A percentile compares a stretch with the other conserved stretches of the same genome.
These are phyloP conservation scores for Nidularia sp. DNA, from an alignment of 768 basidiomycete genomes.

Conservation along the genomic window DNA sequence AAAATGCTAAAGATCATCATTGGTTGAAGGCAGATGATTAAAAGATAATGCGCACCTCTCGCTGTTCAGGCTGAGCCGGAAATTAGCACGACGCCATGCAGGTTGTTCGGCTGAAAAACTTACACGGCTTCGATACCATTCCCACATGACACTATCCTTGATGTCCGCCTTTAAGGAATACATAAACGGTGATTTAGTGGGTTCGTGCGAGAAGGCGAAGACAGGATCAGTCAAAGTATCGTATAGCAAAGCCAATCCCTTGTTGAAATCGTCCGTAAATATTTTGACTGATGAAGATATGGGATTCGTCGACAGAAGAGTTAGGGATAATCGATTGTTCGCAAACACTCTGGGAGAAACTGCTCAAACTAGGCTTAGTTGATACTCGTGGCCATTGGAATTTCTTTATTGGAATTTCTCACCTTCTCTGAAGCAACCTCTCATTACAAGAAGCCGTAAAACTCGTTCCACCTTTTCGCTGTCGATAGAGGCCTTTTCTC, in stretches of 20 bases:
- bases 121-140: conserved; percentile 1
- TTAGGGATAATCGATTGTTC: conserved; percentile 27
- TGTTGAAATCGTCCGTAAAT: conserved; percentile 6
- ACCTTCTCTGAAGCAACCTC: conserved; percentile 33
- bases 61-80: not conserved
- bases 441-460: conserved; percentile 23
- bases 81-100: not conserved
- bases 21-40: not conserved
- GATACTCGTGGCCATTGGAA: not conserved
- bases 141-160: conserved; percentile 1
- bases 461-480: conserved; percentile 24
- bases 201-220: conserved; percentile 7
- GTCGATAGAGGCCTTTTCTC: conserved; percentile 16
- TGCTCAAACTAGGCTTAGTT: not conserved
- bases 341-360: conserved; percentile 18
- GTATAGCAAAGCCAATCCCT: conserved; percentile 4
- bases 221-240: conserved; percentile 10
- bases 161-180: conserved; percentile 5
- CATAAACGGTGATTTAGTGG: conserved; percentile 12
- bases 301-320: conserved; percentile 14
- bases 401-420: not conserved
- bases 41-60: not conserved
- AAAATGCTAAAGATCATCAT: not conserved
- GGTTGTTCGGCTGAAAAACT: not conserved
- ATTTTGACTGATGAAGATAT: conserved; percentile 14